These are phyloP conservation scores for Mortierella sp. DNA, from an alignment of 371 early-diverging fungal genomes.

Conservation along the genomic window DNA sequence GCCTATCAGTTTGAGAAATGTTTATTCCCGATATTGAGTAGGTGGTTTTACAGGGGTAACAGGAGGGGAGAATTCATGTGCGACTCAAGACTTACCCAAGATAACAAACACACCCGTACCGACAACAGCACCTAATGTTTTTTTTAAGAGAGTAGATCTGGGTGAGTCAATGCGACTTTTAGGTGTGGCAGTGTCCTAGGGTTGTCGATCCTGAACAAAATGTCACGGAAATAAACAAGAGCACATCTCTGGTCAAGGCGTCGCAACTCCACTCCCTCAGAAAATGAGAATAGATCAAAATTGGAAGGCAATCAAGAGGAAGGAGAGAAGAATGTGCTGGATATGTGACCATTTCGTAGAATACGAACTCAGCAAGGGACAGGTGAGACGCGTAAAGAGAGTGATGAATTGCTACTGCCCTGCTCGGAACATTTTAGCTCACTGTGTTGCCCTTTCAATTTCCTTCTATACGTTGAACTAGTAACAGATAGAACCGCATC, in stretches of 20 bases:
- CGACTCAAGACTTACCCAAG: conserved; percentile 48
- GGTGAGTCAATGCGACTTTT: neutral
- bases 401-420: neutral
- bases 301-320: neutral
- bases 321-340: neutral
- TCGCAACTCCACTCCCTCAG: neutral
- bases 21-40: conserved; percentile 1
- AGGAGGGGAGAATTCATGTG: neutral
- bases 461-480: neutral
- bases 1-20: conserved; percentile 68
- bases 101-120: conserved; percentile 71
- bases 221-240: neutral
- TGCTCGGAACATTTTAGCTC: neutral
- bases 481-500: neutral
- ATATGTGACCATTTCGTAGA: conserved; percentile 3
- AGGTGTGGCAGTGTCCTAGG: neutral
- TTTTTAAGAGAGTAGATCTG: neutral
- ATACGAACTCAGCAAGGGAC: conserved; percentile 10
- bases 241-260: neutral
- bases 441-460: neutral
- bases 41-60: no score
- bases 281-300: neutral
- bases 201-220: neutral
- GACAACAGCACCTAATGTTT: conserved; percentile 76
- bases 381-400: neutral